These are phyloP conservation scores for Mycena pura DNA, from an alignment of 768 basidiomycete species.

Conservation along the genomic window DNA sequence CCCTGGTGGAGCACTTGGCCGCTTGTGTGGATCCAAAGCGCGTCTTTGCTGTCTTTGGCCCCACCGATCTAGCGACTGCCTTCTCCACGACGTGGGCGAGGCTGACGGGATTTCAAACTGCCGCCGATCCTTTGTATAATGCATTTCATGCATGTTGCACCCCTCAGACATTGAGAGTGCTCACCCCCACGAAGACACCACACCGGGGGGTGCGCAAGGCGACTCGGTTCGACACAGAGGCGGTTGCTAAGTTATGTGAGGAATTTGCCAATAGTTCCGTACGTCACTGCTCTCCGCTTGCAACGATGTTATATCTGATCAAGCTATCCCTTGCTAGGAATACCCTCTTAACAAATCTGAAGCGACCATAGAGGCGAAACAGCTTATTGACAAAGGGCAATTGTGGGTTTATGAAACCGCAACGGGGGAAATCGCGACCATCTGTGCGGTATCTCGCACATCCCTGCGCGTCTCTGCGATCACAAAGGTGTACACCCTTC, in stretches of 20 bases:
- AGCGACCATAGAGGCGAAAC: constrained; percentile 51
- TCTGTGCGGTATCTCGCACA: constrained; percentile 64
- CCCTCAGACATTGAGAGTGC: constrained; percentile 38
- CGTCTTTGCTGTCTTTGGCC: constrained; percentile 60
- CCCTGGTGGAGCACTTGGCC: constrained; percentile 45
- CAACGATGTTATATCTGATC: not conserved
- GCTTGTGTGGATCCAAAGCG: constrained; percentile 46
- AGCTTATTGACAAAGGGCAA: constrained; percentile 55
- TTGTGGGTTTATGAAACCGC: constrained; percentile 58
- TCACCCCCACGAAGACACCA: constrained; percentile 42
- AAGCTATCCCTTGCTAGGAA: too few relatives aligned
- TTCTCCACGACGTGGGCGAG: constrained; percentile 55
- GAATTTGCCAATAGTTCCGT: constrained; percentile 62
- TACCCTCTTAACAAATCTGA: constrained; percentile 49
- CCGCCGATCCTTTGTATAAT: constrained; percentile 55
- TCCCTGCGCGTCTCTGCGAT: constrained; percentile 57
- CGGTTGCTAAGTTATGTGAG: constrained; percentile 52
- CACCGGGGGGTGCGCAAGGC: too few relatives aligned
- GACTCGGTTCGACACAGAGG: constrained; percentile 41
- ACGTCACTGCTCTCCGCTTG: constrained; percentile 29
- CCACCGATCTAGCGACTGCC: constrained; percentile 44
- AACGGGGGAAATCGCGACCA: constrained; percentile 47
- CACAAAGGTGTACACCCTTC: constrained; percentile 63
- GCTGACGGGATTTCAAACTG: constrained; percentile 44
- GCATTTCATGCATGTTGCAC: constrained; percentile 56